Percentiles rank a stretch among this genome's conserved stretches.
These are phyloP conservation scores for Loxodes magnus DNA, from an alignment of 73 alveolate species.

Conservation along the genomic window DNA sequence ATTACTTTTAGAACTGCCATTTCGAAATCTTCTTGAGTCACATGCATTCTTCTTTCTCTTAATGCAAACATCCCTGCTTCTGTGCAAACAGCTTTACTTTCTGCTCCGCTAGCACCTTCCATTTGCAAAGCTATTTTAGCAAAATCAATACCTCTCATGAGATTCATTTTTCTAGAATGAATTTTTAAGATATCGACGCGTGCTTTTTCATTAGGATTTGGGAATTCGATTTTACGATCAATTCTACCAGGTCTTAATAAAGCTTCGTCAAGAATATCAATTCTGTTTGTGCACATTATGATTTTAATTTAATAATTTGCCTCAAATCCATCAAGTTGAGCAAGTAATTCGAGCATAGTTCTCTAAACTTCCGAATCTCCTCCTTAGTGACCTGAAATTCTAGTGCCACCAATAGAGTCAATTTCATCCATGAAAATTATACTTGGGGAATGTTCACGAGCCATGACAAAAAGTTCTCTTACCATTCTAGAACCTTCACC, in stretches of 20 bases:
- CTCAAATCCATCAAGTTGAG: slow-evolving; percentile 98
- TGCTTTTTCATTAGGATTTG: slow-evolving; percentile 95
- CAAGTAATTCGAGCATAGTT: slow-evolving; percentile 97
- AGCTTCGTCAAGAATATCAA: slow-evolving; percentile 99
- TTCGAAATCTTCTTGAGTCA: slow-evolving; percentile 99
- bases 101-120: slow-evolving; percentile 99
- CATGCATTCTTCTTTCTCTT: slow-evolving; percentile 99
- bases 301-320: slow-evolving; percentile 71
- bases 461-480: slow-evolving; percentile 97
- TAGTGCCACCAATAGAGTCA: slow-evolving; percentile 96
- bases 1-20: slow-evolving; percentile 98
- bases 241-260: slow-evolving; percentile 98
- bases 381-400: slow-evolving; percentile 89
- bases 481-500: slow-evolving; percentile 99
- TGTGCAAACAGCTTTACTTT: slow-evolving; percentile 90
- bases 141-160: slow-evolving; percentile 92
- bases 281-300: slow-evolving; percentile 94
- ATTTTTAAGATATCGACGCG: slow-evolving; percentile 93
- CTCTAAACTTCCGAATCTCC: slow-evolving; percentile 99
- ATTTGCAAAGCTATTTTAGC: slow-evolving; percentile 82
- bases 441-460: slow-evolving; percentile 97
- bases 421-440: slow-evolving; percentile 99
- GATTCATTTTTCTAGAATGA: slow-evolving; percentile 93
- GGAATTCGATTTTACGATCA: slow-evolving; percentile 99
- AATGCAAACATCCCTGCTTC: slow-evolving; percentile 99